Conservation (phyloP, 208 protist species). For the Tetramitus jugosus region DNA sequence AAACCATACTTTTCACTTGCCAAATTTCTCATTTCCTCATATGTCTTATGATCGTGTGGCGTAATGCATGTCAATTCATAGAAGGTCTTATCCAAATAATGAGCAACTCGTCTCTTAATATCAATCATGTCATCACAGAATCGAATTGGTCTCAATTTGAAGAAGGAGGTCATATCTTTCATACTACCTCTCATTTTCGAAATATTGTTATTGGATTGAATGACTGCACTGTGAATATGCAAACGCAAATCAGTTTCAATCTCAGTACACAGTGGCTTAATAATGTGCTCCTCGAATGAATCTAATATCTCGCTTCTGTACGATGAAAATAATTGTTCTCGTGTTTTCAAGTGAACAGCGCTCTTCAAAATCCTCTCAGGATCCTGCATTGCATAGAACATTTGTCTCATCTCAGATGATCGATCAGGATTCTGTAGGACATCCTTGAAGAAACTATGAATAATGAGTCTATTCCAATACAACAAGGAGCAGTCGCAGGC, state of each 20-base stretch:
- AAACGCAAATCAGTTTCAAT: constrained; percentile 85
- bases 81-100: constrained; percentile 87
- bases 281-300: constrained; percentile 47
- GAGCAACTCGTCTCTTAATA: constrained; percentile 57
- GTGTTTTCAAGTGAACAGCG: constrained; percentile 37
- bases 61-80: constrained; percentile 91
- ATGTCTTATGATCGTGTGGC: constrained; percentile 85
- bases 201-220: neutral
- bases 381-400: constrained; percentile 64
- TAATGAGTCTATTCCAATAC: constrained; percentile 68
- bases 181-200: constrained; percentile 3
- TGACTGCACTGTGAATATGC: constrained; percentile 67
- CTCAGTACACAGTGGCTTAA: constrained; percentile 65
- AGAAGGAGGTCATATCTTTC: constrained; percentile 62
- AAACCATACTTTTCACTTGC: constrained; percentile 79
- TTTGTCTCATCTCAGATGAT: constrained; percentile 52
- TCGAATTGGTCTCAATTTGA: constrained; percentile 60
- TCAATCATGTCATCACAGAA: constrained; percentile 69
- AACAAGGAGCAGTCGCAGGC: constrained; percentile 70
- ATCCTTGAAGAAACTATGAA: constrained; percentile 64
- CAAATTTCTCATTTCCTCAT: constrained; percentile 88
- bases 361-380: constrained; percentile 31
- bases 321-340: constrained; percentile 38
- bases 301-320: constrained; percentile 56
- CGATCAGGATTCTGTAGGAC: constrained; percentile 58